Evolutionary conservation across 495 filamentous ascomycete species (phyloP).

Genomic region (Daldinia caldariorum): DNA sequence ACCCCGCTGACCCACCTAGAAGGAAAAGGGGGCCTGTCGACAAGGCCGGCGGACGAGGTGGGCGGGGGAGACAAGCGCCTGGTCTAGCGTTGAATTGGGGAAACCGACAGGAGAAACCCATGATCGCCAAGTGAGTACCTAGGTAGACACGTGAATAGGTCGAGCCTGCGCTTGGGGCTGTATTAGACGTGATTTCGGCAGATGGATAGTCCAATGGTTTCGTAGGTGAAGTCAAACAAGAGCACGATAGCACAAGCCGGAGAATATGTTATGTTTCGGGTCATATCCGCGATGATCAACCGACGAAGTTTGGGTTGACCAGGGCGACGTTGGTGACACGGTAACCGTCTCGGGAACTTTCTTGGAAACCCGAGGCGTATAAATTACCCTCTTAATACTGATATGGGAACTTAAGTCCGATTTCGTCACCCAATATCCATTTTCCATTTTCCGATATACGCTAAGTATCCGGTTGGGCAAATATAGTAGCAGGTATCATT

Average conservation of each 20-base stretch:
- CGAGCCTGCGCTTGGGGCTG: slow-evolving; percentile 24
- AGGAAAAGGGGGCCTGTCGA: slow-evolving; percentile 25
- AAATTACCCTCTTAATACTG: slow-evolving; percentile 23
- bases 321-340: slow-evolving; percentile 26
- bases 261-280: slow-evolving; percentile 41
- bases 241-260: slow-evolving; percentile 28
- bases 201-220: slow-evolving; percentile 43
- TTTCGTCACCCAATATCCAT: background rate
- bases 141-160: slow-evolving; percentile 43
- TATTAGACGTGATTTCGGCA: slow-evolving; percentile 43
- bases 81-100: slow-evolving; percentile 34
- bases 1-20: slow-evolving; percentile 35
- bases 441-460: background rate
- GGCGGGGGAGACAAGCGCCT: slow-evolving; percentile 30
- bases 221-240: slow-evolving; percentile 35
- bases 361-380: slow-evolving; percentile 26
- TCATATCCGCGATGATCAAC: slow-evolving; percentile 36
- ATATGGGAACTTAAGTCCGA: background rate
- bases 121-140: slow-evolving; percentile 41
- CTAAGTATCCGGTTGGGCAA: slow-evolving; percentile 16
- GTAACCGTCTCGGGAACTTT: slow-evolving; percentile 38
- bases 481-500: slow-evolving; percentile 9
- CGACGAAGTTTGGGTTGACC: slow-evolving; percentile 18
- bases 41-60: slow-evolving; percentile 25
- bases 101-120: slow-evolving; percentile 31